These are phyloP conservation scores for Anethum foeniculum DNA, from an alignment of 140 eudicot genomes.

Conservation along the genomic window DNA sequence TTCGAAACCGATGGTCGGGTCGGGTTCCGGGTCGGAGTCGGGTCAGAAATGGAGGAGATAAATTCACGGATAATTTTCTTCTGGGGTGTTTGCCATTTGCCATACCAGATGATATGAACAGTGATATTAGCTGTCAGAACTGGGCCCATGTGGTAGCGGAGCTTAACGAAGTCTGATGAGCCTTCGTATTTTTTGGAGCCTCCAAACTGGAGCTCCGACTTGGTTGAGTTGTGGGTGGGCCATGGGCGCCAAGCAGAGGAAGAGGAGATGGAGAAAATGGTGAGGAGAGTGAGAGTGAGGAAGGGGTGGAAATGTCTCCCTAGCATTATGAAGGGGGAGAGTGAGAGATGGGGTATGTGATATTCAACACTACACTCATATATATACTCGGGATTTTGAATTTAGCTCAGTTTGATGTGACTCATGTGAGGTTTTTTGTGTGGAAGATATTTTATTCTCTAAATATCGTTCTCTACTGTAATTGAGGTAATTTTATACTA, in stretches of 20 bases:
- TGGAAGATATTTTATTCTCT: not conserved
- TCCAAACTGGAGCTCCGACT: slow-evolving; percentile 28
- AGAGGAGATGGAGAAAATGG: slow-evolving; percentile 23
- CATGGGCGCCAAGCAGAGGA: slow-evolving; percentile 71
- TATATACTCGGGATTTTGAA: not conserved
- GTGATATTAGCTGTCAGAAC: slow-evolving; percentile 78
- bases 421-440: not conserved
- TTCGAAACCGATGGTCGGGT: slow-evolving; percentile 56
- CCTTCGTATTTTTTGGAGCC: slow-evolving; percentile 81
- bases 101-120: slow-evolving; percentile 91
- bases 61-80: slow-evolving; percentile 80
- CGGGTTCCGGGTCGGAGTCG: slow-evolving; percentile 5
- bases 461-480: not conserved
- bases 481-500: too few species aligned
- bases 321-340: slow-evolving; percentile 27
- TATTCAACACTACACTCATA: not conserved
- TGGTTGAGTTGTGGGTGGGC: slow-evolving; percentile 48
- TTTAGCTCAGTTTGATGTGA: not conserved
- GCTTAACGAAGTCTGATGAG: slow-evolving; percentile 75
- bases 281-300: slow-evolving; percentile 11
- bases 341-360: not conserved
- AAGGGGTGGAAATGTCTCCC: slow-evolving; percentile 14
- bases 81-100: slow-evolving; percentile 56
- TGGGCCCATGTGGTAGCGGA: slow-evolving; percentile 94
- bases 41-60: slow-evolving; percentile 64